Evolutionary conservation across 148 eudicot species (phyloP).

Genomic region (Vaccinium myrtillus): DNA sequence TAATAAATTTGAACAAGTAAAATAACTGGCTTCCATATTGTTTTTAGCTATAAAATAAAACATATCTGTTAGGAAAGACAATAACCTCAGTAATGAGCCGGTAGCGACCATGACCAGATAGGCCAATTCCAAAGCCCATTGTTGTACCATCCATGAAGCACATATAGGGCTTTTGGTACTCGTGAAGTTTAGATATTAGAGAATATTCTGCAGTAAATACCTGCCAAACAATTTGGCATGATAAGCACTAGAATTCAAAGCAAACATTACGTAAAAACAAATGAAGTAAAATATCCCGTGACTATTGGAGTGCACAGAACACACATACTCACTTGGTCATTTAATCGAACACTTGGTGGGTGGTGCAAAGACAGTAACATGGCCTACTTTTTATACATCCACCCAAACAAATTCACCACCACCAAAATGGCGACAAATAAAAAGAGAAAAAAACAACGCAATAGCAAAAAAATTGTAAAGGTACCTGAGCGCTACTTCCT

Average conservation of each 20-base stretch:
- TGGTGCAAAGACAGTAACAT: too few relatives aligned
- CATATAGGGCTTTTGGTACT: conserved; percentile 85
- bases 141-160: conserved; percentile 95
- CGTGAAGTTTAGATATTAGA: conserved; percentile 77
- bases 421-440: too few relatives aligned
- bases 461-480: too few relatives aligned
- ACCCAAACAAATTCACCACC: too few relatives aligned
- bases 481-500: too few relatives aligned
- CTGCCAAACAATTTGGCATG: conserved; percentile 38
- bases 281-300: not conserved
- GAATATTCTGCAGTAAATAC: conserved; percentile 89
- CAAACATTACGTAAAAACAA: conserved; percentile 4
- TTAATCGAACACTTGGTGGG: too few relatives aligned
- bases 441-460: too few relatives aligned
- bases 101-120: conserved; percentile 93
- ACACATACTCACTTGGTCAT: too few relatives aligned
- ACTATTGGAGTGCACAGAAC: too few relatives aligned
- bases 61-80: not conserved
- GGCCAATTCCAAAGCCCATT: conserved; percentile 98
- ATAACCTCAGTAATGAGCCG: conserved; percentile 89
- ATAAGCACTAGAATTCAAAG: conserved; percentile 15
- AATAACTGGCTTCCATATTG: not conserved
- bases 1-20: conserved; percentile 16
- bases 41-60: not conserved
- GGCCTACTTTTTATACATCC: too few relatives aligned